Base-by-base conservation (phyloP, 768 basidiomycete species). In the Pisolithus sp. region DNA sequence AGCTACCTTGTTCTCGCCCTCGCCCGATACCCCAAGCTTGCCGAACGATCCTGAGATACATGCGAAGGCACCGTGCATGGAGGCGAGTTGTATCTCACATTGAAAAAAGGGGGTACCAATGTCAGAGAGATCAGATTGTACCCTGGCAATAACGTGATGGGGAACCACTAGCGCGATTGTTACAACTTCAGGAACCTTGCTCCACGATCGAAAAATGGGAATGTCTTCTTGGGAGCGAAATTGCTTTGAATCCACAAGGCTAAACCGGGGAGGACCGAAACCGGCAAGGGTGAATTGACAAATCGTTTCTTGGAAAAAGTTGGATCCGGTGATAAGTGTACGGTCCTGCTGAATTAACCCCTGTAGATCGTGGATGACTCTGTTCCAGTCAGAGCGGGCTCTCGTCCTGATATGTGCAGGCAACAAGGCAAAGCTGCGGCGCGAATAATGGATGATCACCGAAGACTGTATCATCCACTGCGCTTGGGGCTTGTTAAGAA, bases 391-490 rank as follows among this genome's bases (percentile, higher is more conserved):
- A 2, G 64, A 57, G 21, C 53, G 51, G 6, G 73, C 61, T 37
- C 68, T 63, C 20, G 62, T 62, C 53, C 71, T 73, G 36, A 80
- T 65, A 12, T 73, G 58, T 15, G 59, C 57, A 15, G 83, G 61
- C 38, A 85, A 62, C 3, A 68, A 54, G 1, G 67, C 78, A 48
- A 82, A 81, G 31, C 72, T 75, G 34, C 67, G 67, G 13, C 82
- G 73, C 7, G 63, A 70, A 55, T 83, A 82, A 53, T 78, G 77
- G 20, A 73, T 26, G 24, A 68, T 52, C 31, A 52, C 58, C 7
- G 62, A 57, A 15, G 52, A 52, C 1, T 40, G 37, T 9, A 57
- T 0, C 8, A 46, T 49, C 17, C 43, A 54, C 34, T 5, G 6
- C 18, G 17, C 15, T 3, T 13, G 24, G 15, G 21, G 4, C 4